Evolutionary conservation across 2,329 filamentous ascomycete species (phyloP).

Genomic region (Aureobasidium sp.): DNA sequence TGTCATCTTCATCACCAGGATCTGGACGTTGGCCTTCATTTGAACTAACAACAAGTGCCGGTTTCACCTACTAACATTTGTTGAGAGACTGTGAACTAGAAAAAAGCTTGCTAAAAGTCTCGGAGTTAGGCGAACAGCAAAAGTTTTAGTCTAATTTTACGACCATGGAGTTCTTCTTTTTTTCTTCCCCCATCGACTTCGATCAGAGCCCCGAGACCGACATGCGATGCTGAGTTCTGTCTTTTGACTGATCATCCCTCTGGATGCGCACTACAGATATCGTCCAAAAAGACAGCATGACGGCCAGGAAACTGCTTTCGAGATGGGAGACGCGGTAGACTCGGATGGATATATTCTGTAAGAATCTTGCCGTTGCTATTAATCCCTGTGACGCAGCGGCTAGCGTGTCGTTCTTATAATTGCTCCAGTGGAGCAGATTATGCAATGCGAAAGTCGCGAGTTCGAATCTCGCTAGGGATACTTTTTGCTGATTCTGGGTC

Average conservation of each 20-base stretch:
- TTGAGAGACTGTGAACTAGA: not conserved
- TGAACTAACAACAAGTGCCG: not conserved
- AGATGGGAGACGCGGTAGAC: too few relatives aligned
- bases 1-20: not conserved
- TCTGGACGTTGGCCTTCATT: not conserved
- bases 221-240: not conserved
- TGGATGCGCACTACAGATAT: not conserved
- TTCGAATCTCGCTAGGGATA: constrained; percentile 16
- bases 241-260: not conserved
- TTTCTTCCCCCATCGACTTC: not conserved
- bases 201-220: not conserved
- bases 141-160: not conserved
- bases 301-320: too few relatives aligned
- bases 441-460: constrained; percentile 15
- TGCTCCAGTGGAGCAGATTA: constrained; percentile 11
- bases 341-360: not conserved
- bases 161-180: not conserved
- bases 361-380: not conserved
- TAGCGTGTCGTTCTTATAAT: constrained; percentile 45
- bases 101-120: not conserved
- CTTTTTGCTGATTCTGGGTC: not conserved
- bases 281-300: not conserved
- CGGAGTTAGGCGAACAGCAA: not conserved
- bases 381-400: constrained; percentile 14
- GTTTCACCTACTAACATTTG: not conserved